phyloP scores from a whole-genome alignment of 225 moss, liverwort and hornwort species.

The Thuidium tamariscinum region DNA sequence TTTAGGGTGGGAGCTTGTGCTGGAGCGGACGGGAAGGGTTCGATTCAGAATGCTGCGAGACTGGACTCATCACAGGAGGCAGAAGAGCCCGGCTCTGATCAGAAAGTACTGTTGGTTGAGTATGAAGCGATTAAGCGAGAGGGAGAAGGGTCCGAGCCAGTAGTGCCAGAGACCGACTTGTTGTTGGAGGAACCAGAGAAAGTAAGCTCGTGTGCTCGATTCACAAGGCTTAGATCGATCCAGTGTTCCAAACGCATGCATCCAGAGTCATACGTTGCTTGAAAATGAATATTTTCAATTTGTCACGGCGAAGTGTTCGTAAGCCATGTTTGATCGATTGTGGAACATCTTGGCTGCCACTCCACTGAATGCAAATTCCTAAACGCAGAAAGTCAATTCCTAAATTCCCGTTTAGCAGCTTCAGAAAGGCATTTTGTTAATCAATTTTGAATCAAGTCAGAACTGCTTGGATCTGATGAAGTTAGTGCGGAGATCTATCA shows the following conservation, averaged over 20 bases:
- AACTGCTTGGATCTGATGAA: not conserved
- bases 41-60: not conserved
- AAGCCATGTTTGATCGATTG: not conserved
- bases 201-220: slow-evolving; percentile 1
- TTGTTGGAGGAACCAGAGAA: slow-evolving; percentile 10
- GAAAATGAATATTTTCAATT: too few relatives aligned
- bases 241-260: too few relatives aligned
- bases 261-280: too few relatives aligned
- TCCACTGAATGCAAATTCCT: not conserved
- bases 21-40: slow-evolving; percentile 7
- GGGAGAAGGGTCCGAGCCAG: slow-evolving; percentile 8
- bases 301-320: not conserved
- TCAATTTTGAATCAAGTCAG: not conserved
- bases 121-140: not conserved
- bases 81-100: not conserved
- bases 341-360: not conserved
- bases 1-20: slow-evolving; percentile 6
- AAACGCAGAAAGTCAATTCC: not conserved
- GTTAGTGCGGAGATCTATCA: not conserved
- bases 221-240: too few relatives aligned
- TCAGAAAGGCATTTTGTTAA: not conserved
- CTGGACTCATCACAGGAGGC: not conserved
- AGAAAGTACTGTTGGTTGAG: not conserved
- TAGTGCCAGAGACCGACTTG: slow-evolving; percentile 5
- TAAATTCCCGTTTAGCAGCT: not conserved